Base-by-base conservation (phyloP, 345 rosid species). In the Dovyalis caffra region DNA sequence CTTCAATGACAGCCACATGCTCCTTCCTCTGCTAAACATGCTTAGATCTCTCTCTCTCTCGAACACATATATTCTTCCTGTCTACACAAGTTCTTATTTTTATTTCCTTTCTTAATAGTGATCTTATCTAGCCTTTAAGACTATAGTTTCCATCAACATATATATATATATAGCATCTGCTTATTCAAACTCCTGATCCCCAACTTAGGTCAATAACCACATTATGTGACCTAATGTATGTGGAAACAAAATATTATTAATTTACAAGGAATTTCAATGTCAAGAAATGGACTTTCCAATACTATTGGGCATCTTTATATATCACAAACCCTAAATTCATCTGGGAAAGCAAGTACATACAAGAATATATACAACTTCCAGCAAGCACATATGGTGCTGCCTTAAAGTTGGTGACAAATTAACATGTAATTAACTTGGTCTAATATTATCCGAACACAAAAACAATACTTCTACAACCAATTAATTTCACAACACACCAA, bases 321-420 rank as follows among this genome's bases (percentile, higher is more conserved):
- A 45, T 68, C 23, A 68, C 37, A 47, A 72, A 72, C 61, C 56
- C 69, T 72, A 72, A 32, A 25, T 31, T 43, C 38, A n/a, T 40
- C 67, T 61, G 43, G 51, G 31, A 56, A 32, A 11, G 38, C 31
- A 56, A 56, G 1, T 56, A 23, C 25, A 56, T n/a, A 23, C n/a
- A 9, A 56, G 26, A 56, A 56, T 9, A 56, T 0, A 23, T 9
- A 8, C 26, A 56, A 56, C 1, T 1, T 56, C 61, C n/a, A 56
- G 14, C 61, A 4, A 23, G 28, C 56, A 5, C 8, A 49, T 18
- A 49, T 1, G 18, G n/a, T 20, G 56, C 56, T 56, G 11, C 61
- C 61, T 56, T 3, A 56, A 56, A 23, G 14, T 56, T 56, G 61
- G 61, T 23, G 61, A 8, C 57, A 51, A 8, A 23, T 12, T n/a